Percentiles rank a stretch among this genome's conserved stretches.
phyloP scores from a whole-genome alignment of 371 early-diverging fungal species.

The Apophysomyces ossiformis region DNA sequence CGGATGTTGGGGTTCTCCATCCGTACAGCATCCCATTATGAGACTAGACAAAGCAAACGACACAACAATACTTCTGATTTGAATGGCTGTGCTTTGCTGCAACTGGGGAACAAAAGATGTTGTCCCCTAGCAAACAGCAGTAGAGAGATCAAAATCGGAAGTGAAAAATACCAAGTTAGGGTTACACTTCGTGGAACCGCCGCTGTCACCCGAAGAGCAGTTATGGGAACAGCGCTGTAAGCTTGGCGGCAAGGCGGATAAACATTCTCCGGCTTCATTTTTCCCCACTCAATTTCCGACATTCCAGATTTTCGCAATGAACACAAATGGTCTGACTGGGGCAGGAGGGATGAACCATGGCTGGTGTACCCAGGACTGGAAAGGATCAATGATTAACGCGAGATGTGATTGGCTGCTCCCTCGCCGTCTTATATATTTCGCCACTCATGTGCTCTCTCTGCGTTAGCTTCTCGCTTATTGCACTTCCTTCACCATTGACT shows the following conservation, averaged over 20 bases:
- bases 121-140: not conserved
- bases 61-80: too few species aligned
- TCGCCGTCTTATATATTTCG: constrained; percentile 7
- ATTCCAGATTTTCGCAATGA: constrained; percentile 1
- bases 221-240: not conserved
- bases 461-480: not conserved
- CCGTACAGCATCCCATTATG: too few species aligned
- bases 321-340: not conserved
- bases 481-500: not conserved
- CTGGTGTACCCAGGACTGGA: not conserved
- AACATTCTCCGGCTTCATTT: not conserved
- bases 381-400: not conserved
- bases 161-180: not conserved
- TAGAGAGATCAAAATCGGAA: not conserved
- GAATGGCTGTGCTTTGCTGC: too few species aligned
- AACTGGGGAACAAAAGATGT: too few species aligned
- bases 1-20: too few species aligned
- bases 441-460: not conserved
- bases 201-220: not conserved
- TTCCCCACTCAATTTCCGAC: constrained; percentile 1
- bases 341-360: not conserved
- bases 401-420: not conserved
- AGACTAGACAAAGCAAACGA: too few species aligned
- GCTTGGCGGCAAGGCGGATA: not conserved
- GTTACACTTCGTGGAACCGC: not conserved